These are phyloP conservation scores for Claviceps cyperi DNA, from an alignment of 2,329 filamentous ascomycete species.

Conservation along the genomic window DNA sequence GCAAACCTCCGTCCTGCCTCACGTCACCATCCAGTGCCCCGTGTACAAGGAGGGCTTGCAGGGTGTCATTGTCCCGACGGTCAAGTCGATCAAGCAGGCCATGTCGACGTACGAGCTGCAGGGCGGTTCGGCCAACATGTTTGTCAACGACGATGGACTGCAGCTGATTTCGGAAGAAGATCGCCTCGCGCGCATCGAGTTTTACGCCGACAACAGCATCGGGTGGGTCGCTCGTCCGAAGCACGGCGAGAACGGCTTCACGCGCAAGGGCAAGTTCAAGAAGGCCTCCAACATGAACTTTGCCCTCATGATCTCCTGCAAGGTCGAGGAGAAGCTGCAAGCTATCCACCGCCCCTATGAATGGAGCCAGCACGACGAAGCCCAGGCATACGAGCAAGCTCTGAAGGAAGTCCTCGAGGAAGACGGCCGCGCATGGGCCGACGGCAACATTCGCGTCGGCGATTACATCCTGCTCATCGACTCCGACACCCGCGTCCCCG, in stretches of 20 bases:
- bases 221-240: slow-evolving; percentile 54
- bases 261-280: slow-evolving; percentile 51
- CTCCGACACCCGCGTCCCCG: slow-evolving; percentile 65
- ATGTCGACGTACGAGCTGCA: slow-evolving; percentile 66
- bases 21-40: slow-evolving; percentile 72
- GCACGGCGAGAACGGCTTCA: slow-evolving; percentile 48
- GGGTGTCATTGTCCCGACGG: slow-evolving; percentile 61
- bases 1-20: slow-evolving; percentile 43
- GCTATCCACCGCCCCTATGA: slow-evolving; percentile 38
- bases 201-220: slow-evolving; percentile 54
- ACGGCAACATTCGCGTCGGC: slow-evolving; percentile 73
- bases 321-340: slow-evolving; percentile 54
- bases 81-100: slow-evolving; percentile 63
- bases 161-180: slow-evolving; percentile 52
- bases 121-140: slow-evolving; percentile 65
- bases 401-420: slow-evolving; percentile 53
- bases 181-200: slow-evolving; percentile 47
- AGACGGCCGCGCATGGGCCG: slow-evolving; percentile 61
- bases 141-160: slow-evolving; percentile 62
- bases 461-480: slow-evolving; percentile 67
- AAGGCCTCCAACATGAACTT: slow-evolving; percentile 65
- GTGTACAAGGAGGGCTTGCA: slow-evolving; percentile 75
- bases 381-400: slow-evolving; percentile 47
- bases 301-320: slow-evolving; percentile 51
- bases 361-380: slow-evolving; percentile 58